Evolutionary conservation across 2,329 filamentous ascomycete species (phyloP).

Genomic region (Ramularia endophylla): DNA sequence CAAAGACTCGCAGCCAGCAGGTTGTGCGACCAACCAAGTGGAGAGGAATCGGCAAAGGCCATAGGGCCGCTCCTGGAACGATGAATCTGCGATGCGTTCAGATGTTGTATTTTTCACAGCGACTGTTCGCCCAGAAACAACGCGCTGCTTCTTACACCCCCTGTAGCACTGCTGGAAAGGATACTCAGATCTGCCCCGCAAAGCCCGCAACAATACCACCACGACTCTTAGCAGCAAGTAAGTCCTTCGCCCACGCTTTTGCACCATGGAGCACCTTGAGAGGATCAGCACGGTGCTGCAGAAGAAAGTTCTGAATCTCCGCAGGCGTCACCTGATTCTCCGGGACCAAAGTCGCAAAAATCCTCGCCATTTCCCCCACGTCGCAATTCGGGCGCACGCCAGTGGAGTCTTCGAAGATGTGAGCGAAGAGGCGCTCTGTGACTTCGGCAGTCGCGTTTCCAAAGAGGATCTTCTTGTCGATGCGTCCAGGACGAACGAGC

Average conservation of each 20-base stretch:
- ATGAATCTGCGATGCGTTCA: too few relatives aligned
- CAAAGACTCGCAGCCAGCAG: too few relatives aligned
- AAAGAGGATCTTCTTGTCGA: constrained; percentile 62
- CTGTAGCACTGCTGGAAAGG: too few relatives aligned
- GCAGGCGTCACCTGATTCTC: constrained; percentile 43
- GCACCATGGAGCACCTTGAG: constrained; percentile 37
- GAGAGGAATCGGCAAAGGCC: too few relatives aligned
- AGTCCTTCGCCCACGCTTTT: constrained; percentile 34
- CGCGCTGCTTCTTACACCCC: too few relatives aligned
- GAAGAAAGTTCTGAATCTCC: constrained; percentile 46
- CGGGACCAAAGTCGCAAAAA: constrained; percentile 41
- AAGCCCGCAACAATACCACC: constrained; percentile 15
- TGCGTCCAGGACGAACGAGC: constrained; percentile 64
- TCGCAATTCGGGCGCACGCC: background rate
- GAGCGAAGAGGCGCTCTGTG: constrained; percentile 34
- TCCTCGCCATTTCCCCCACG: constrained; percentile 35
- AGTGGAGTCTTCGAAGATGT: constrained; percentile 22
- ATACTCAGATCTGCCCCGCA: background rate
- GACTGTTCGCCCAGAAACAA: too few relatives aligned
- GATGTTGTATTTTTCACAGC: too few relatives aligned
- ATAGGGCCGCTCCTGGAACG: too few relatives aligned
- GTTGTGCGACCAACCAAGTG: too few relatives aligned
- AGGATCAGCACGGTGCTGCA: constrained; percentile 43
- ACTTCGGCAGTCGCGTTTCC: constrained; percentile 36
- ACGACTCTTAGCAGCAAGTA: constrained; percentile 20